A percentile compares a stretch with the other conserved stretches of the same genome.
phyloP scores from a whole-genome alignment of 148 eudicot genomes.

The Silene uniflora region DNA sequence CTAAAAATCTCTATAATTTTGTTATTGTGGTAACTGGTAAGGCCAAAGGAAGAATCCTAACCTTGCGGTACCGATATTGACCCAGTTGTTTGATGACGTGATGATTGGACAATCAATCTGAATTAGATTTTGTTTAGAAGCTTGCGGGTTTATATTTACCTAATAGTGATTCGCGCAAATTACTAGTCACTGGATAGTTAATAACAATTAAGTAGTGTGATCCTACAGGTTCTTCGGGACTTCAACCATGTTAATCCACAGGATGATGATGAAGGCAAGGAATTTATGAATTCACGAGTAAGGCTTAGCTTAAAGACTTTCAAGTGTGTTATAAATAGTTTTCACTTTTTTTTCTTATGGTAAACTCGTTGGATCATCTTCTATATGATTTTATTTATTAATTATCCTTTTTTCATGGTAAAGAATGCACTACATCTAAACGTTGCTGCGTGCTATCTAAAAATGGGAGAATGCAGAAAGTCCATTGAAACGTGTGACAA shows the following conservation, averaged over 20 bases:
- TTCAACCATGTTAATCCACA: conserved; percentile 97
- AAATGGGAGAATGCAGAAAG: conserved; percentile 88
- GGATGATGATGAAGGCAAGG: conserved; percentile 92
- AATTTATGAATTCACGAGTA: conserved; percentile 79
- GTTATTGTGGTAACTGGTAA: background rate
- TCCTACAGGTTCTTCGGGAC: conserved; percentile 87
- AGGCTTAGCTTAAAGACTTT: conserved; percentile 22
- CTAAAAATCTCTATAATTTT: background rate
- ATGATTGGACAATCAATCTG: background rate
- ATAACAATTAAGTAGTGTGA: conserved; percentile 4
- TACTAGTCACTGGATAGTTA: background rate
- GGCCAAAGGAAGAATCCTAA: background rate
- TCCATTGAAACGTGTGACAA: conserved; percentile 89
- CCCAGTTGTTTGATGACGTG: background rate
- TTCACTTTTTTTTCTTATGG: background rate
- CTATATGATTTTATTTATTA: background rate
- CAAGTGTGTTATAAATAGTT: background rate
- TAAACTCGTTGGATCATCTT: conserved; percentile 1
- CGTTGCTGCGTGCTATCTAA: conserved; percentile 93
- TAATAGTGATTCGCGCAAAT: background rate
- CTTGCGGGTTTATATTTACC: background rate
- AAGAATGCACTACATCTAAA: conserved; percentile 85
- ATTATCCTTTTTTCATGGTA: conserved; percentile 15
- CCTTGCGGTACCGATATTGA: background rate
- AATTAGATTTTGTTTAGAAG: background rate